Percentiles rank a stretch among this genome's conserved stretches.
phyloP scores from a whole-genome alignment of 345 rosid species.

The Boechera retrofracta region DNA sequence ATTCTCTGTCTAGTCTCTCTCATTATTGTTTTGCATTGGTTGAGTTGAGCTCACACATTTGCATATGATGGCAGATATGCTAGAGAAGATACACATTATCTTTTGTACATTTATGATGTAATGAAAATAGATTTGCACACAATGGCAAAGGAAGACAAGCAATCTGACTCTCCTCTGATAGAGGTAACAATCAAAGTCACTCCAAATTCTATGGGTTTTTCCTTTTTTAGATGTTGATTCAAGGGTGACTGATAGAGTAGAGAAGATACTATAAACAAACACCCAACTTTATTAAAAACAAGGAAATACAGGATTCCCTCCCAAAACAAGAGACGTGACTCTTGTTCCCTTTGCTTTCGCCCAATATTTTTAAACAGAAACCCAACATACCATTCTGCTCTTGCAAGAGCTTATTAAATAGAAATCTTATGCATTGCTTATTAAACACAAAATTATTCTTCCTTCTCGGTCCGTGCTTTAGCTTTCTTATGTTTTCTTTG shows the following conservation, averaged over 20 bases:
- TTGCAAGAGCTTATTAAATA: background rate
- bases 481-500: background rate
- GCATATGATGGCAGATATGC: constrained; percentile 71
- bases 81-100: constrained; percentile 95
- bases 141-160: constrained; percentile 53
- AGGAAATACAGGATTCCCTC: background rate
- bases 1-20: constrained; percentile 15
- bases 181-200: constrained; percentile 57
- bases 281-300: background rate
- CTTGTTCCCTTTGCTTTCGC: background rate
- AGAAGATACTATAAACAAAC: background rate
- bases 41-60: constrained; percentile 20
- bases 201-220: background rate
- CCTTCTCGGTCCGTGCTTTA: background rate
- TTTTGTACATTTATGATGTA: constrained; percentile 75
- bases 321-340: background rate
- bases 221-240: background rate
- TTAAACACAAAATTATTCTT: background rate
- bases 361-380: background rate
- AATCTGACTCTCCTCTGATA: constrained; percentile 59
- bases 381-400: background rate
- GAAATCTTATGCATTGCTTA: background rate
- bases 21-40: background rate
- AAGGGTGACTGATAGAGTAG: background rate
- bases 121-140: constrained; percentile 62